These are phyloP conservation scores for Vitis rotundifolia DNA, from an alignment of 164 flowering plant genomes.

Conservation along the genomic window DNA sequence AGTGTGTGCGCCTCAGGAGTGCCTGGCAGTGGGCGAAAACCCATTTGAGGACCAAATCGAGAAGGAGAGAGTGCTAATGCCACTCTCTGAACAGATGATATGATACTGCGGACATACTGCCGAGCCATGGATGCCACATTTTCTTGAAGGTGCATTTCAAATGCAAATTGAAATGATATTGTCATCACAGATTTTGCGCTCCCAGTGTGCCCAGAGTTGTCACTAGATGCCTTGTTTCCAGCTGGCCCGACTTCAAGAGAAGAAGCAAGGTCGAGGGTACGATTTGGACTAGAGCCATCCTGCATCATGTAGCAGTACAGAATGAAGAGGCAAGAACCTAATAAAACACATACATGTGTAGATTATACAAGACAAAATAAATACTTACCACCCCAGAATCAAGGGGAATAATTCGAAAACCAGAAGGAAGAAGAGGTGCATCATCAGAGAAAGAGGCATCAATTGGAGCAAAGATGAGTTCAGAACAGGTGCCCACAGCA, in stretches of 20 bases:
- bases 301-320: constrained; percentile 11
- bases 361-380: not conserved
- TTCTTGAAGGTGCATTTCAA: constrained; percentile 60
- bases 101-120: constrained; percentile 60
- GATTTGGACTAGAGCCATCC: constrained; percentile 39
- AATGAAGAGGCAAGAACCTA: not conserved
- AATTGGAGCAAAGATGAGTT: constrained; percentile 66
- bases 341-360: not conserved
- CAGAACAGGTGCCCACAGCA: constrained; percentile 58
- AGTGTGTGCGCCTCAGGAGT: constrained; percentile 66
- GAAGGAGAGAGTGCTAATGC: constrained; percentile 69
- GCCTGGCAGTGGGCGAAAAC: constrained; percentile 39
- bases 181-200: constrained; percentile 56
- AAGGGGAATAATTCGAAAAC: constrained; percentile 61
- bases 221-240: constrained; percentile 26
- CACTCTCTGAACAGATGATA: constrained; percentile 69
- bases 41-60: constrained; percentile 30
- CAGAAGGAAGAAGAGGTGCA: constrained; percentile 63
- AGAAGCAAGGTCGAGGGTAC: constrained; percentile 55
- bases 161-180: constrained; percentile 70
- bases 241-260: constrained; percentile 37
- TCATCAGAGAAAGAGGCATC: constrained; percentile 69
- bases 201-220: constrained; percentile 13
- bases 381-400: constrained; percentile 38
- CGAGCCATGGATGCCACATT: constrained; percentile 65